Base-by-base conservation (phyloP, 192 early-diverging fungal species). In the Powellomyces hirtus region DNA sequence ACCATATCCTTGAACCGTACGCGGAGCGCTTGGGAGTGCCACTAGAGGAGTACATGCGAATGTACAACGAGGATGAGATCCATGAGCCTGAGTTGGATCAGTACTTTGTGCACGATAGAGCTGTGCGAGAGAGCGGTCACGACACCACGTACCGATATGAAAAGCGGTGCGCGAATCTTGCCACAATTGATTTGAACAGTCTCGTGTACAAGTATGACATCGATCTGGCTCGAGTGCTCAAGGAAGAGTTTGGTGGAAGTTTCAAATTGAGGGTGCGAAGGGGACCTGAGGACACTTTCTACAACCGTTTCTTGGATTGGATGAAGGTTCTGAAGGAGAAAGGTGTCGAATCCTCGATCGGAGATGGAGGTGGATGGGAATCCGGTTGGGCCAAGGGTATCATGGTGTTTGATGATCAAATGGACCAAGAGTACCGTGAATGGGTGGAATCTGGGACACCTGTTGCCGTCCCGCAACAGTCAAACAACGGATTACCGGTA, bases 51-150 rank as follows among this genome's bases (percentile, higher is more conserved):
- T 97, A 88, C 78, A 89, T 87, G 77, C 42, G 73, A 2, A 68
- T 83, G 66, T 99, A 99, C 75, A 83, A 84, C 27, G 74, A 62
- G 20, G 89, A 86, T 2, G 67, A 81, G 49, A 78, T 95, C 26
- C 62, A 77, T 33, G 93, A 94, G 66, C 92, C 93, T 5, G 85
- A 90, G 55, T 77, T 99, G 35, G 96, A 99, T 77, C 88, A 79
- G 36, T 99, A 97, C 76, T 99, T 99, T 77, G 83, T 95, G 50
- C 97, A 99, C 75, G 97, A 99, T 74, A 88, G 97, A 4, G 97
- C 97, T 0, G 94, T 96, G 1, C 90, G 96, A 57, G 95, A 97
- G 79, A 95, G 93, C 33, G 96, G 95, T 16, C 95, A 98, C 78
- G 95, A 98, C 75, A 97, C 95, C 0, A 92, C 94, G 11, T 97